phyloP scores from a whole-genome alignment of 176 grass and related monocot species.

The Oryza nivara region DNA sequence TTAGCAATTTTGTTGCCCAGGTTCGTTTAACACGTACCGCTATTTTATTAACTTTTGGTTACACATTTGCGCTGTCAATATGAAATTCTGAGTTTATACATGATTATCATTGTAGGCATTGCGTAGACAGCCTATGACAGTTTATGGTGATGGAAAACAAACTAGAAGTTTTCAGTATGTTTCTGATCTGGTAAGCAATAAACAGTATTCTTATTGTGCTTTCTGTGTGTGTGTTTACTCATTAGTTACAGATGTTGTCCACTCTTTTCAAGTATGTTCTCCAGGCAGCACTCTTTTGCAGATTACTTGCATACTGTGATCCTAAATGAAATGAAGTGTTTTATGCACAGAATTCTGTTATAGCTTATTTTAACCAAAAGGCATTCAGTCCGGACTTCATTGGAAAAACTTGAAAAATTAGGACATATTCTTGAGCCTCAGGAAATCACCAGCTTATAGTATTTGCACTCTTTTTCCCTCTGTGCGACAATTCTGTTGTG shows the following conservation, averaged over 20 bases:
- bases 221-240: conserved; percentile 19
- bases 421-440: conserved; percentile 13
- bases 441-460: background rate
- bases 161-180: conserved; percentile 97
- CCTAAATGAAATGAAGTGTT: background rate
- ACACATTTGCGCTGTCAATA: background rate
- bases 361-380: background rate
- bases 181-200: conserved; percentile 78
- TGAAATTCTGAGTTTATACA: background rate
- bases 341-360: conserved; percentile 25
- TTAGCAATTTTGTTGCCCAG: conserved; percentile 98
- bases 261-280: conserved; percentile 13
- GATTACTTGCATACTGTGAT: conserved; percentile 4
- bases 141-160: conserved; percentile 93
- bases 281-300: conserved; percentile 14
- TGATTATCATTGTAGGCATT: conserved; percentile 50
- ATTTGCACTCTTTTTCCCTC: background rate
- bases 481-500: background rate
- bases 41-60: conserved; percentile 17
- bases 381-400: background rate
- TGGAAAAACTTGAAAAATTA: background rate
- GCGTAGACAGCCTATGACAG: conserved; percentile 75
- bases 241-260: background rate
- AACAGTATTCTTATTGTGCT: conserved; percentile 5
- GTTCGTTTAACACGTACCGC: conserved; percentile 39